Evolutionary conservation across 768 basidiomycete genomes (phyloP).

Genomic region (Amanita inopinata): DNA sequence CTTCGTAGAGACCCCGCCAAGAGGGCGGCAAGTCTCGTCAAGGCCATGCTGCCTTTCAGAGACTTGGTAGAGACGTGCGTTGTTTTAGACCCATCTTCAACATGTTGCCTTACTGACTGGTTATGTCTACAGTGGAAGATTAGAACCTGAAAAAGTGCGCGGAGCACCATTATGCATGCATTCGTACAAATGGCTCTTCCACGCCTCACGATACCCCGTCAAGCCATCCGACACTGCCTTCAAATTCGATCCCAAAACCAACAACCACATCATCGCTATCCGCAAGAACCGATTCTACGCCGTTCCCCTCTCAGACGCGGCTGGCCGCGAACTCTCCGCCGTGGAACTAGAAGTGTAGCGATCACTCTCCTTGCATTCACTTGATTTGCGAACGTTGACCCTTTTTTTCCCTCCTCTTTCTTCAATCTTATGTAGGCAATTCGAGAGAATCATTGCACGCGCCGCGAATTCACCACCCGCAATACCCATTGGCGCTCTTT

Average conservation of each 20-base stretch:
- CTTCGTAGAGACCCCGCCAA: slow-evolving; percentile 43
- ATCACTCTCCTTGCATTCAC: not conserved
- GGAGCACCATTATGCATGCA: slow-evolving; percentile 79
- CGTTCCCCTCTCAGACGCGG: slow-evolving; percentile 55
- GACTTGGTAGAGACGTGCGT: slow-evolving; percentile 72
- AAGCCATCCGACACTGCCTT: slow-evolving; percentile 75
- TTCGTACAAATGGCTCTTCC: slow-evolving; percentile 98
- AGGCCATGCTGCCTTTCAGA: slow-evolving; percentile 80
- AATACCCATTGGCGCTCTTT: slow-evolving; percentile 70
- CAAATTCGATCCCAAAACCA: slow-evolving; percentile 62
- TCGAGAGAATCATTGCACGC: slow-evolving; percentile 54
- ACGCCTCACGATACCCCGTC: slow-evolving; percentile 80
- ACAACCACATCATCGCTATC: slow-evolving; percentile 87
- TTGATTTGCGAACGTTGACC: not conserved
- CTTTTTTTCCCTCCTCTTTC: slow-evolving; percentile 3
- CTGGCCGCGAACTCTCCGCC: slow-evolving; percentile 64
- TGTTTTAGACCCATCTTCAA: not conserved
- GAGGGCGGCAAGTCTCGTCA: slow-evolving; percentile 76
- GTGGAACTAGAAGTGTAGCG: slow-evolving; percentile 71
- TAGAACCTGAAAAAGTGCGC: slow-evolving; percentile 83
- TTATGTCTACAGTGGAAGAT: slow-evolving; percentile 37
- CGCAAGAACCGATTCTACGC: slow-evolving; percentile 89
- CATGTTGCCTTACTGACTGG: not conserved
- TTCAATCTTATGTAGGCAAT: slow-evolving; percentile 33
- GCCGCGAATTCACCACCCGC: slow-evolving; percentile 38